These are phyloP conservation scores for Apiospora saccharicola DNA, from an alignment of 2,329 filamentous ascomycete species.

Conservation along the genomic window DNA sequence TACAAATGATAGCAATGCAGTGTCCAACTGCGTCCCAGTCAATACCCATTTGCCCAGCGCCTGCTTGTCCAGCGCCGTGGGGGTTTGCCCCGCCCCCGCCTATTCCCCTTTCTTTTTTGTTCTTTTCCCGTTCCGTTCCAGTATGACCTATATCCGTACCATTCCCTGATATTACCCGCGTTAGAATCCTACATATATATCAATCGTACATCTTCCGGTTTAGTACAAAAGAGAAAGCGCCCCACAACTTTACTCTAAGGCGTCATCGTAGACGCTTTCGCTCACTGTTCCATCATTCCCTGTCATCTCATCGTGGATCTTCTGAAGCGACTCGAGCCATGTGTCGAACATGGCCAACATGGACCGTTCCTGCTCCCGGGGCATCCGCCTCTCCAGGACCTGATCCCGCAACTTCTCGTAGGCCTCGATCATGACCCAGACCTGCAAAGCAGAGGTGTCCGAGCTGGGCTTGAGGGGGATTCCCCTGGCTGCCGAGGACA, in stretches of 20 bases:
- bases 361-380: constrained; percentile 39
- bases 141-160: background rate
- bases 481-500: constrained; percentile 49
- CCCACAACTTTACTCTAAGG: background rate
- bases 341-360: constrained; percentile 55
- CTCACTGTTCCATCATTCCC: constrained; percentile 38
- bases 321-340: constrained; percentile 59
- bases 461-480: constrained; percentile 36
- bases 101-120: constrained; percentile 1
- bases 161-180: background rate
- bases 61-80: background rate
- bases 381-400: constrained; percentile 45
- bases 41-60: background rate
- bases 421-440: constrained; percentile 66
- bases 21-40: background rate
- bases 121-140: constrained; percentile 7
- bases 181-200: background rate
- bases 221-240: background rate
- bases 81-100: background rate
- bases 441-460: constrained; percentile 55
- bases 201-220: constrained; percentile 3
- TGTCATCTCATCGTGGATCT: constrained; percentile 52
- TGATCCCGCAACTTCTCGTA: constrained; percentile 61
- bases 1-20: background rate
- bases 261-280: constrained; percentile 45